These are phyloP conservation scores for Starmera dryadoides DNA, from an alignment of 805 yeast genomes.

Conservation along the genomic window DNA sequence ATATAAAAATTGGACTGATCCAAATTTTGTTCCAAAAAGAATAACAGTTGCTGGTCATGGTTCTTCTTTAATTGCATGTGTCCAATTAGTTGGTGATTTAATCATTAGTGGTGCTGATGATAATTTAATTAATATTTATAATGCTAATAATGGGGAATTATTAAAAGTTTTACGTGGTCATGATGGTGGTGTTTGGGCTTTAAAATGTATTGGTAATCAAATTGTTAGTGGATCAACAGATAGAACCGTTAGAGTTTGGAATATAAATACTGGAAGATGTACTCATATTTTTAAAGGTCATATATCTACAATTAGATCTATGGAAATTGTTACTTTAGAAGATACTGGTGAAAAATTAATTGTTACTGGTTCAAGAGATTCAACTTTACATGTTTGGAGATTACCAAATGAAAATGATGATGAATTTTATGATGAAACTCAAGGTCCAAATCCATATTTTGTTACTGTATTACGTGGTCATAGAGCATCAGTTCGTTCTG, in stretches of 20 bases:
- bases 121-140: conserved; percentile 70
- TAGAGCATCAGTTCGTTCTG: conserved; percentile 75
- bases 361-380: conserved; percentile 85
- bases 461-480: conserved; percentile 70
- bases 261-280: conserved; percentile 74
- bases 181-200: conserved; percentile 98
- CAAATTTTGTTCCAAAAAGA: conserved; percentile 58
- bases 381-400: conserved; percentile 77
- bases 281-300: conserved; percentile 91
- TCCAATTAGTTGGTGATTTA: conserved; percentile 86
- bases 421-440: conserved; percentile 25
- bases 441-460: conserved; percentile 48
- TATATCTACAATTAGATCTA: conserved; percentile 86
- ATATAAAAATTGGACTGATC: conserved; percentile 71
- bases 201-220: conserved; percentile 76
- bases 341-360: conserved; percentile 61
- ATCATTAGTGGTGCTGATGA: conserved; percentile 93
- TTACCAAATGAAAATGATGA: conserved; percentile 44
- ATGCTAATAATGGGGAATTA: conserved; percentile 63
- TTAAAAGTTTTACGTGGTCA: conserved; percentile 70
- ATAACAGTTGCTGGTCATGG: conserved; percentile 66
- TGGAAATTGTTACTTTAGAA: conserved; percentile 72
- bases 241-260: conserved; percentile 91
- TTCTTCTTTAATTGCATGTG: conserved; percentile 83
- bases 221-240: conserved; percentile 94